These are phyloP conservation scores for Sporothrix luriei DNA, from an alignment of 2,329 filamentous ascomycete species.

Conservation along the genomic window DNA sequence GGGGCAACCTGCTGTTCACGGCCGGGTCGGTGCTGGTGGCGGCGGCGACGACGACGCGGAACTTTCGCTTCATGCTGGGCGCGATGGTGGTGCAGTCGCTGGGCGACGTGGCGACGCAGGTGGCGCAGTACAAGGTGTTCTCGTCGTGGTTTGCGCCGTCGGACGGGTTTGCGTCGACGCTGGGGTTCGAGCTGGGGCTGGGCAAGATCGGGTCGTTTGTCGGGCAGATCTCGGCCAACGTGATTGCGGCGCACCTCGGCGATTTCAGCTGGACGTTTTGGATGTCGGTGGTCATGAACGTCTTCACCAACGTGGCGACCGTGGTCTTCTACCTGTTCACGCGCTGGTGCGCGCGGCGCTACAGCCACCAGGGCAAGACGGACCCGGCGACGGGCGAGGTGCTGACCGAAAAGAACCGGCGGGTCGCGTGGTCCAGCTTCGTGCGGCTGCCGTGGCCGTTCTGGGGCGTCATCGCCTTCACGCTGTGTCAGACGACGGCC, in stretches of 20 bases:
- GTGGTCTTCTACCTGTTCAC: conserved; percentile 51
- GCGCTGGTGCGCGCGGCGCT: conserved; percentile 46
- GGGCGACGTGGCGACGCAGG: conserved; percentile 65
- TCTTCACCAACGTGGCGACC: conserved; percentile 59
- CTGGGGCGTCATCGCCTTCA: conserved; percentile 59
- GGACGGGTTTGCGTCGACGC: conserved; percentile 63
- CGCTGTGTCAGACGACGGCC: conserved; percentile 61
- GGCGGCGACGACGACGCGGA: conserved; percentile 57
- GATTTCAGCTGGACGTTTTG: conserved; percentile 66
- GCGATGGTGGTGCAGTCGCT: conserved; percentile 59
- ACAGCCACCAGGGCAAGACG: conserved; percentile 43
- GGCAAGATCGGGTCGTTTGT: conserved; percentile 64
- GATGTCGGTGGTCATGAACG: conserved; percentile 64
- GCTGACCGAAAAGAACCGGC: conserved; percentile 62
- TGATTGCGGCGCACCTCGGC: conserved; percentile 42
- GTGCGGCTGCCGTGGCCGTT: conserved; percentile 62
- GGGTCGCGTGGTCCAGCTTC: conserved; percentile 59
- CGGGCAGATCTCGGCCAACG: conserved; percentile 48
- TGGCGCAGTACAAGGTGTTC: conserved; percentile 67
- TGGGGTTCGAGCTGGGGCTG: conserved; percentile 62
- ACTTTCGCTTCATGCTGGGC: conserved; percentile 62
- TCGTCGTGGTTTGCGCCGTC: conserved; percentile 66
- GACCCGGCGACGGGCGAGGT: conserved; percentile 62
- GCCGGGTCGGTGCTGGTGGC: conserved; percentile 62
- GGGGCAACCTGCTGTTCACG: conserved; percentile 63